phyloP scores from a whole-genome alignment of 1,139 yeast species.

The Entelexis paramagnoliae region DNA sequence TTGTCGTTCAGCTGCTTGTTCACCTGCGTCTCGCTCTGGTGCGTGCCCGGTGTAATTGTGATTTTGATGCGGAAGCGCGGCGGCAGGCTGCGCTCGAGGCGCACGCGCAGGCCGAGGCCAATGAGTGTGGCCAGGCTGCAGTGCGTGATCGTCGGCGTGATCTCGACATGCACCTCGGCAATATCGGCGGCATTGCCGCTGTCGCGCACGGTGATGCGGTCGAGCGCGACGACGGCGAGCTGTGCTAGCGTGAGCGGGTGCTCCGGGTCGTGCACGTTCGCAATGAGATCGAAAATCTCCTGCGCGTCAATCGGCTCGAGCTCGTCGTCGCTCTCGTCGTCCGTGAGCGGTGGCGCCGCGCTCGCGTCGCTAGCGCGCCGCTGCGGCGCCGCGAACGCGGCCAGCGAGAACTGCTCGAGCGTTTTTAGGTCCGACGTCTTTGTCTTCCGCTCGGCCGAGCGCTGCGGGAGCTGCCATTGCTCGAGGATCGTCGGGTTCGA shows the following conservation, averaged over 20 bases:
- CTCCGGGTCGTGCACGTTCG: slow-evolving; percentile 92
- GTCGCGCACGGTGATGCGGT: slow-evolving; percentile 62
- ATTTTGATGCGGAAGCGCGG: slow-evolving; percentile 73
- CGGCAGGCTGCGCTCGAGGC: slow-evolving; percentile 82
- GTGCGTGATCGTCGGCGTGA: slow-evolving; percentile 96
- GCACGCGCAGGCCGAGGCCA: slow-evolving; percentile 86
- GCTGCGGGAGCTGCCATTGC: slow-evolving; percentile 62
- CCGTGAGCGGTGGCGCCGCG: slow-evolving; percentile 15
- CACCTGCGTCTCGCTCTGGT: slow-evolving; percentile 91
- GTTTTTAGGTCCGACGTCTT: slow-evolving; percentile 8
- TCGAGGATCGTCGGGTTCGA: slow-evolving; percentile 87
- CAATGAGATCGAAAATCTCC: slow-evolving; percentile 63
- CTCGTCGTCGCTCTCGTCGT: slow-evolving; percentile 25
- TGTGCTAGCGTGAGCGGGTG: slow-evolving; percentile 95
- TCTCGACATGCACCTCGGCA: slow-evolving; percentile 68
- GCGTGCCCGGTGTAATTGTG: slow-evolving; percentile 80
- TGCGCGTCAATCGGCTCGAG: slow-evolving; percentile 69
- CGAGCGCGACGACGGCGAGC: slow-evolving; percentile 80
- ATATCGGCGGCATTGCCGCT: slow-evolving; percentile 43
- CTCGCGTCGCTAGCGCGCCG: slow-evolving; percentile 12
- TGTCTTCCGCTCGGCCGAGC: slow-evolving; percentile 34
- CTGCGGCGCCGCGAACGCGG: slow-evolving; percentile 11
- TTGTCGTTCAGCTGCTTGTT: slow-evolving; percentile 94
- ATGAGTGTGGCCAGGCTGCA: slow-evolving; percentile 93
- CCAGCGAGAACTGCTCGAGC: slow-evolving; percentile 23